Evolutionary conservation across 306 rosid genomes (phyloP), one percentile per base, ranked within the genome.

Genomic region (Malus domestica): DNA sequence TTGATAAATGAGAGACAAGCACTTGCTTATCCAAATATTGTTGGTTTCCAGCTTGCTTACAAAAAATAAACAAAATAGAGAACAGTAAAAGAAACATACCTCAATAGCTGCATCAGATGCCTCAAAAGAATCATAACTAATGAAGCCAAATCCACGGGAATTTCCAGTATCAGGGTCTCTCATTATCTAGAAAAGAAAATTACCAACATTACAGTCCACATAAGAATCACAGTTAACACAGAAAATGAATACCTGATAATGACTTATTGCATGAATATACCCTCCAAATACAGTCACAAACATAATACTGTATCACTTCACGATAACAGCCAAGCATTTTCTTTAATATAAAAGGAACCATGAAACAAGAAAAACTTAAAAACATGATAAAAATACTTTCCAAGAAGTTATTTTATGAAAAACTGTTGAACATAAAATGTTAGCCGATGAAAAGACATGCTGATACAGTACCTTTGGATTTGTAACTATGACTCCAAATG

Each of bases 31-130:
- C 20, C n/a, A 61, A 44, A 62, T 38, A n/a, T 55, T 52, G 18
- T 20, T 23, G 30, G 10, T 68, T 20, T 42, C 16, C 23, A 22
- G 73, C 64, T 32, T 54, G 19, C n/a, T 78, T 11, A 25, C 32
- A 20, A 20, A 19, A 30, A 20, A 8, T 35, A 67, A 35, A 66
- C 15, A 6, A 19, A 25, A 4, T 13, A 23, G 61, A 22, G 16
- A 63, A n/a, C 65, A 29, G 18, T 32, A 19, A n/a, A 60, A 65
- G 42, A 64, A 13, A 20, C 84, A 64, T 79, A 92, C 99, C 97
- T 96, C 99, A 75, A 96, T 96, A 35, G 99, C 99, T 6, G 98
- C 84, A 89, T 96, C 98, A 65, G 99, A 96, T 80, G 99, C 99
- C 80, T 96, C 99, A 60, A 96, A 96, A 27, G 97, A 96, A 82